Evolutionary conservation across 1,139 yeast species (phyloP), one percentile per base, ranked within the genome.

Genomic region (Pichia sp.): DNA sequence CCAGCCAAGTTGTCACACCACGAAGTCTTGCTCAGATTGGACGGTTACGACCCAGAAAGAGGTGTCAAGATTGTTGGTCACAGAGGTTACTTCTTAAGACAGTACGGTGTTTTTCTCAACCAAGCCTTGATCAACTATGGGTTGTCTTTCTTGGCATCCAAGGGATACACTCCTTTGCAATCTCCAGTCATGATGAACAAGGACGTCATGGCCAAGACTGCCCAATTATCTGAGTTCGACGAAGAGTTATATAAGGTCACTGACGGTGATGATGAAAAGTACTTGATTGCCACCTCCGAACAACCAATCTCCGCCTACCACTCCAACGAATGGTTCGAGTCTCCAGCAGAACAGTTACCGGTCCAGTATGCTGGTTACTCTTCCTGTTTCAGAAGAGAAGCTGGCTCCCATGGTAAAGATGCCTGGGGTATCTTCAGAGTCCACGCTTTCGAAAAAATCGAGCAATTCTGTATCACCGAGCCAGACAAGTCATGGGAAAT

Each of bases 341-440:
- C 89, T 66, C 99, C 99, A 58, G 84, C 86, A 60, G 98, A 92
- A 75, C 99, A 93, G 78, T 80, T 93, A 67, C 99, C 99, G 60
- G 83, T 90, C 62, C 84, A 89, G 75, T 93, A 93, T 69, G 99
- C 97, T 52, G 99, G 99, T 66, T 93, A 86, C 78, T 91, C 98
- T 36, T 87, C 97, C 52, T 93, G 99, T 83, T 93, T 93, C 84
- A 87, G 99, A 75, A 89, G 99, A 76, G 99, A 93, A 78, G 99
- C 99, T 58, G 99, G 99, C 64, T 86, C 97, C 61, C 98, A 93
- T 70, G 99, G 99, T 73, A 93, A 93, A 75, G 99, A 93, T 70
- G 99, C 99, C 49, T 95, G 99, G 99, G 99, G 99, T 75, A 92
- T 95, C 64, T 93, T 93, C 84, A 86, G 99, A 75, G 99, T 93